Percentiles rank a stretch among this genome's conserved stretches.
phyloP scores from a whole-genome alignment of 2,329 filamentous ascomycete species.

The Trichoderma breve region DNA sequence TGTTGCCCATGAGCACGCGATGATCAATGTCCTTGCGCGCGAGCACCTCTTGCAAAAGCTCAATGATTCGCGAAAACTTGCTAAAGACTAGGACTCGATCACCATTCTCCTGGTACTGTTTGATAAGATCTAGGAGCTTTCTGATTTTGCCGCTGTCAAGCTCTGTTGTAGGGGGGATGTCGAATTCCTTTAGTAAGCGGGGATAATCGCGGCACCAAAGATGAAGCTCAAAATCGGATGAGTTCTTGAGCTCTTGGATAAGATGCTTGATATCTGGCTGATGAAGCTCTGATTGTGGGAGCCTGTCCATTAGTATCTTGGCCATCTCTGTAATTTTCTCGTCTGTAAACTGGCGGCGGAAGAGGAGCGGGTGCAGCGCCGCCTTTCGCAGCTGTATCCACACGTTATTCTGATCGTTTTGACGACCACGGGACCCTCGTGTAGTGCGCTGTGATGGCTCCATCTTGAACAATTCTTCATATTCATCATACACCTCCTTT shows the following conservation, averaged over 20 bases:
- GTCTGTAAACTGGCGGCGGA: conserved; percentile 77
- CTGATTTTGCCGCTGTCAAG: conserved; percentile 78
- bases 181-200: conserved; percentile 50
- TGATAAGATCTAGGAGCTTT: conserved; percentile 72
- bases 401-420: conserved; percentile 63
- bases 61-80: conserved; percentile 87
- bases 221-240: conserved; percentile 64
- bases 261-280: conserved; percentile 54
- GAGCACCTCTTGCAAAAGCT: conserved; percentile 83
- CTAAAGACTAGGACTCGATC: conserved; percentile 90
- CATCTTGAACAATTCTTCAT: conserved; percentile 62
- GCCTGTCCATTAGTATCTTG: conserved; percentile 69
- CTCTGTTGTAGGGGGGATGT: conserved; percentile 53
- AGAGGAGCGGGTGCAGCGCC: conserved; percentile 86
- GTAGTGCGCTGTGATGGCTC: conserved; percentile 54
- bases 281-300: conserved; percentile 53
- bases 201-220: conserved; percentile 62
- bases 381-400: conserved; percentile 92
- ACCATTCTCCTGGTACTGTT: conserved; percentile 71
- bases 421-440: conserved; percentile 44
- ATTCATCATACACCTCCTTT: conserved; percentile 66
- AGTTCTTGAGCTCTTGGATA: conserved; percentile 54
- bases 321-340: conserved; percentile 73
- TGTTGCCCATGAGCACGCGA: conserved; percentile 82
- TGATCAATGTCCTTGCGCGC: conserved; percentile 70